Evolutionary conservation across 163 green algal genomes (phyloP).

Genomic region (Chlamydomonas reinhardtii): DNA sequence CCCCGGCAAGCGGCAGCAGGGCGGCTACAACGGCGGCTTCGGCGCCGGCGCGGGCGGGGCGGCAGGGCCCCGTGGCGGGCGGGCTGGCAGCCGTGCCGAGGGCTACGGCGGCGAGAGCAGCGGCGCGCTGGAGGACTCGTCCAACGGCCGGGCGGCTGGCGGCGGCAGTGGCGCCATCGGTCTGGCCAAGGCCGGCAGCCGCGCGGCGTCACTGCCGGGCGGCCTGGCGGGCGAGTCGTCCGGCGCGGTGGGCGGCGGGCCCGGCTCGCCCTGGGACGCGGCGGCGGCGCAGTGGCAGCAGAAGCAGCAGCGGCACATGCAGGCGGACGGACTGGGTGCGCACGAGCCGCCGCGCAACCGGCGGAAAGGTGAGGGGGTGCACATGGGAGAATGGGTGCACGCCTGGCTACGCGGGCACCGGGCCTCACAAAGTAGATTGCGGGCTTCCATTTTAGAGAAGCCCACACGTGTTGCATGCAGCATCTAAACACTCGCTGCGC

Average conservation of each 20-base stretch:
- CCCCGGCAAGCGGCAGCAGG: background rate
- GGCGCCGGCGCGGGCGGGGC: too few species aligned
- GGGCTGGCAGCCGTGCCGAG: too few species aligned
- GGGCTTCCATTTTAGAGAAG: too few species aligned
- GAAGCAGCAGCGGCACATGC: background rate
- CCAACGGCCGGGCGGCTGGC: background rate
- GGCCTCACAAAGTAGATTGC: too few species aligned
- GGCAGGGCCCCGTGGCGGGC: too few species aligned
- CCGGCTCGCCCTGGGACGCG: background rate
- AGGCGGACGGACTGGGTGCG: background rate
- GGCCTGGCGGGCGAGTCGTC: background rate
- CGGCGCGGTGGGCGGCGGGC: background rate
- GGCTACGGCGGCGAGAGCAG: constrained; percentile 29
- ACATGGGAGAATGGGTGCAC: too few species aligned
- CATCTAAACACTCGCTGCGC: too few species aligned
- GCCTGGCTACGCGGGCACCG: too few species aligned
- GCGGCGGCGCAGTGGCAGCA: background rate
- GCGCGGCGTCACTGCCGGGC: background rate
- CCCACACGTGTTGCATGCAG: too few species aligned
- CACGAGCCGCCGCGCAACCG: constrained; percentile 1
- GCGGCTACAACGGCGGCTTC: background rate
- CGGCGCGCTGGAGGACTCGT: constrained; percentile 6
- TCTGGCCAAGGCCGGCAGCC: background rate
- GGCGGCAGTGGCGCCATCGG: background rate
- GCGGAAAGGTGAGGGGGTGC: constrained; percentile 28